A percentile compares a stretch with the other conserved stretches of the same genome.
These are phyloP conservation scores for Aphanoascus verrucosus DNA, from an alignment of 2,329 filamentous ascomycete genomes.

Conservation along the genomic window DNA sequence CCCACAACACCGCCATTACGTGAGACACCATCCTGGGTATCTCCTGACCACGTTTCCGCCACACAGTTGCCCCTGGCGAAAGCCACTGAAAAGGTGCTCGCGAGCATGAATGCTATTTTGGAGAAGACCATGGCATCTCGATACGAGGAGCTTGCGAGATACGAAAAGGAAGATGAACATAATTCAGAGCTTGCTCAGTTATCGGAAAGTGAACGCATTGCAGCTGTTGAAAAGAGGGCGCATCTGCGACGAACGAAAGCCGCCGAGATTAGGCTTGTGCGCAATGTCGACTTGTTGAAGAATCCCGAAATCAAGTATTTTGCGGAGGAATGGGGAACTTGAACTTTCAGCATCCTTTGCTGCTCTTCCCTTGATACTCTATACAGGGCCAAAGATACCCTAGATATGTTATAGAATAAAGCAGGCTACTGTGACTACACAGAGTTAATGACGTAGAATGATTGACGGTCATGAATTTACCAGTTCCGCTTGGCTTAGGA, in stretches of 20 bases:
- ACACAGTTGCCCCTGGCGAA: slow-evolving; percentile 69
- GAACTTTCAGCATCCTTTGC: background rate
- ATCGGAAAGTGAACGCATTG: slow-evolving; percentile 35
- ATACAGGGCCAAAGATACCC: no score
- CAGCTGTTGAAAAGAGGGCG: slow-evolving; percentile 44
- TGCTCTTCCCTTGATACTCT: no score
- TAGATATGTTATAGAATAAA: no score
- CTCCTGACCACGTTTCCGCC: slow-evolving; percentile 57
- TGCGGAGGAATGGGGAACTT: slow-evolving; percentile 27
- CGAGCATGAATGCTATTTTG: slow-evolving; percentile 83
- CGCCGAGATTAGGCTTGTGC: slow-evolving; percentile 75
- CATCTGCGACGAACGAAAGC: slow-evolving; percentile 67
- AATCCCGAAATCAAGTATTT: slow-evolving; percentile 56
- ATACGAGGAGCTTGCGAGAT: slow-evolving; percentile 48
- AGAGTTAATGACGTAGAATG: no score
- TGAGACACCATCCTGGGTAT: slow-evolving; percentile 58
- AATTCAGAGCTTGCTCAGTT: slow-evolving; percentile 9
- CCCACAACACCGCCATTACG: slow-evolving; percentile 37
- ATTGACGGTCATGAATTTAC: no score
- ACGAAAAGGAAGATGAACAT: slow-evolving; percentile 18
- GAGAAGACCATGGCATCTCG: slow-evolving; percentile 56
- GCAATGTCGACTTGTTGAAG: slow-evolving; percentile 59
- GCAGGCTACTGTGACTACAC: no score
- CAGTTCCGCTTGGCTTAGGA: no score
- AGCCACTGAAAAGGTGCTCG: slow-evolving; percentile 76